Base-by-base conservation (phyloP, 106 monocot species). In the Acorus gramineus region DNA sequence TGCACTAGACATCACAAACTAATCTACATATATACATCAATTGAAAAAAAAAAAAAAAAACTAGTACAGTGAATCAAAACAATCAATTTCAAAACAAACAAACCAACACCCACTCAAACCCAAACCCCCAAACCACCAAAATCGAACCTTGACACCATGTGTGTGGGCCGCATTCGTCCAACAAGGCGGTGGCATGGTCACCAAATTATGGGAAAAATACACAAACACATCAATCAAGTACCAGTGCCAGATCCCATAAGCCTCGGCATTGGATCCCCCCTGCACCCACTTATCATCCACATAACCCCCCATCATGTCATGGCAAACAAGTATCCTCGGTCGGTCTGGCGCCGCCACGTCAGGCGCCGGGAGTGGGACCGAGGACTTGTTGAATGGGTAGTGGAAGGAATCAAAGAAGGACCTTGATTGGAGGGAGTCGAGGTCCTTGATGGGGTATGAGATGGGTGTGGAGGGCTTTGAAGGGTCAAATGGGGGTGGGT, bases 201-300 rank as follows among this genome's bases (percentile, higher is more conserved):
- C 83, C 53, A 91, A 64, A 50, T 80, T 53, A 52, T 96, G 96
- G 4, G 96, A 96, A 77, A 96, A 96, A 73, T 96, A 96, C 42
- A 96, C 85, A 70, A 96, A 91, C 8, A 96, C 85, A 53, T 96
- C 91, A 73, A 96, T 85, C 60, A 91, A 64, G 50, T 83, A 75
- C 96, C 96, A 96, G 52, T 96, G 96, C 96, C 91, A 96, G 5
- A 96, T 70, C 46, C 79, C 76, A 60, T 91, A 96, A 11, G 96
- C 96, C 1, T 73, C 82, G 44, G 80, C 65, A 53, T 91, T 85
- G 47, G n/a, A 12, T 7, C 91, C 91, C 1, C 91, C 96, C 77
- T 96, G 96, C 42, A 91, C 80, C 85, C 82, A 87, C 64, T 54
- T 58, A 52, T 96, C 96, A 66, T 96, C 90, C 6, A 4, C 61